A percentile compares a stretch with the other conserved stretches of the same genome.
Conservation (phyloP, 495 filamentous ascomycete genomes). For the Aspergillus sparsus region DNA sequence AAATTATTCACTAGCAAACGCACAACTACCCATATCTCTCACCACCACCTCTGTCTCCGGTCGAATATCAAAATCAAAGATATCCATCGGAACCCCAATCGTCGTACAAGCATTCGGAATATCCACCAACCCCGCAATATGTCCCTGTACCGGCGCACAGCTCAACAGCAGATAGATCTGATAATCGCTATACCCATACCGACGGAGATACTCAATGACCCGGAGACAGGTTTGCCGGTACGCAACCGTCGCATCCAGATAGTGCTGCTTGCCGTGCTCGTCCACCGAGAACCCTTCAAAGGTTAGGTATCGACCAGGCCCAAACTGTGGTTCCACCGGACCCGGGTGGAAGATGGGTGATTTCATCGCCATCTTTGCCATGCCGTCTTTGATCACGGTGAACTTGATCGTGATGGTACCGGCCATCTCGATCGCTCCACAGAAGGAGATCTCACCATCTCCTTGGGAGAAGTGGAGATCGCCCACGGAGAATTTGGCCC, state of each 20-base stretch:
- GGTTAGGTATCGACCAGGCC: constrained; percentile 80
- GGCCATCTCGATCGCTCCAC: constrained; percentile 96
- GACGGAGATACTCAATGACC: constrained; percentile 81
- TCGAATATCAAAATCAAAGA: constrained; percentile 92
- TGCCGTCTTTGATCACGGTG: constrained; percentile 81
- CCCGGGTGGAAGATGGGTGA: constrained; percentile 87
- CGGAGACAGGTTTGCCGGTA: constrained; percentile 85
- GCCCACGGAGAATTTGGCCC: constrained; percentile 91
- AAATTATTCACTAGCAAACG: constrained; percentile 59
- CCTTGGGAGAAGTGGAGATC: constrained; percentile 91
- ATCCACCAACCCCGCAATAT: constrained; percentile 92
- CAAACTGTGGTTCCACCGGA: constrained; percentile 89
- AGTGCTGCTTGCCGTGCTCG: constrained; percentile 88
- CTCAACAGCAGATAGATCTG: constrained; percentile 89
- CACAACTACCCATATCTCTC: constrained; percentile 76
- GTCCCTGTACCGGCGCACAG: constrained; percentile 88
- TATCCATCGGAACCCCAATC: constrained; percentile 87
- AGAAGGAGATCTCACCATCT: constrained; percentile 94
- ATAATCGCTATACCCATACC: constrained; percentile 78
- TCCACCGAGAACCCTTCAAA: constrained; percentile 97
- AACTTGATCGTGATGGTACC: constrained; percentile 92
- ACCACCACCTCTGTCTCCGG: constrained; percentile 63
- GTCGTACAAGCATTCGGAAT: constrained; percentile 87
- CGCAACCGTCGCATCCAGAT: constrained; percentile 88
- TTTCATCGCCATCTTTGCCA: constrained; percentile 76